Evolutionary conservation across 306 rosid genomes (phyloP).

Genomic region (Cucurbita ficifolia): DNA sequence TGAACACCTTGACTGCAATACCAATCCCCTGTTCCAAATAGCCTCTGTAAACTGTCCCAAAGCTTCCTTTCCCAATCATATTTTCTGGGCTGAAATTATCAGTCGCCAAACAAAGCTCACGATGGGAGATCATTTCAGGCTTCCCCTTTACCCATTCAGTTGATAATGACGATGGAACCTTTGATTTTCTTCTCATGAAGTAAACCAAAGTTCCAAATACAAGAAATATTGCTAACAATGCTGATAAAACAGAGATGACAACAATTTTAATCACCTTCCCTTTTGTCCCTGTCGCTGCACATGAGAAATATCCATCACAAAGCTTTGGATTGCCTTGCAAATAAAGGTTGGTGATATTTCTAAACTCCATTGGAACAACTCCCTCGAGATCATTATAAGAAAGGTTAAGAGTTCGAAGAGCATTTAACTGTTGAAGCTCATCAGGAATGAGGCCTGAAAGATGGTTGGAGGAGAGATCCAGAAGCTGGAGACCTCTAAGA

Average conservation of each 20-base stretch:
- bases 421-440: constrained; percentile 27
- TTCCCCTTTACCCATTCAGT: constrained; percentile 14
- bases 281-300: constrained; percentile 4
- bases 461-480: constrained; percentile 64
- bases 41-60: constrained; percentile 59
- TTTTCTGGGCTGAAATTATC: constrained; percentile 20
- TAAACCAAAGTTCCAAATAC: background rate
- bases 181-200: background rate
- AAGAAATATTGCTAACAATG: constrained; percentile 7
- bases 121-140: constrained; percentile 36
- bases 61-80: constrained; percentile 43
- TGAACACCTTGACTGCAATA: constrained; percentile 60
- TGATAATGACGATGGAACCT: background rate
- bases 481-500: constrained; percentile 38
- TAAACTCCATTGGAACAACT: constrained; percentile 15
- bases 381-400: constrained; percentile 61
- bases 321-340: constrained; percentile 42
- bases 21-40: constrained; percentile 19
- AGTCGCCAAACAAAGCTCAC: constrained; percentile 47
- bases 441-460: constrained; percentile 53
- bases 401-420: constrained; percentile 33
- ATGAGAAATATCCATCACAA: constrained; percentile 20
- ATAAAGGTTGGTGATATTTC: background rate
- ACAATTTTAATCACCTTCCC: background rate
- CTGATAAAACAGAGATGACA: constrained; percentile 9